Evolutionary conservation across 257 asterid genomes (phyloP).

Genomic region (Perilla frutescens): DNA sequence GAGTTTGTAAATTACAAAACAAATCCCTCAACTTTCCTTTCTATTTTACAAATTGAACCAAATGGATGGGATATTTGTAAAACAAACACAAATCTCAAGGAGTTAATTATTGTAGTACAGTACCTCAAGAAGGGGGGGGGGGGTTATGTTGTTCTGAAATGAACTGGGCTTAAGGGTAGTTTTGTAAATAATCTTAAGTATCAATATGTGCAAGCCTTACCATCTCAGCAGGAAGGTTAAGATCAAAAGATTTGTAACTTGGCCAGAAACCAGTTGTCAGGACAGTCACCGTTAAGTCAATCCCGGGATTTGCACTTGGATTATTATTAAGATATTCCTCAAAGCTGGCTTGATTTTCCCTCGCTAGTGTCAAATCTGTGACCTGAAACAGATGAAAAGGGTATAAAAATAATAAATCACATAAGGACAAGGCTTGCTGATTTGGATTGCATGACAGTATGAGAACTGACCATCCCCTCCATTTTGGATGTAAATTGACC

Average conservation of each 20-base stretch:
- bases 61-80: not conserved
- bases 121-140: not conserved
- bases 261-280: slow-evolving; percentile 99
- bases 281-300: slow-evolving; percentile 93
- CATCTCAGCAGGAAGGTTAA: slow-evolving; percentile 97
- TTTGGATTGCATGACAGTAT: slow-evolving; percentile 1
- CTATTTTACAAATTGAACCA: not conserved
- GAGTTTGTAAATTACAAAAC: not conserved
- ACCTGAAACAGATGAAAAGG: slow-evolving; percentile 57
- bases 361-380: slow-evolving; percentile 92
- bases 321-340: slow-evolving; percentile 80
- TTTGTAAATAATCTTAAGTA: not conserved
- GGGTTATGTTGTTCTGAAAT: not conserved
- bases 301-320: slow-evolving; percentile 81
- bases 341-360: slow-evolving; percentile 85
- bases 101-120: not conserved
- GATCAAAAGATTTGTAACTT: slow-evolving; percentile 96
- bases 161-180: not conserved
- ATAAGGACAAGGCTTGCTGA: not conserved
- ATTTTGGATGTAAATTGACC: slow-evolving; percentile 99
- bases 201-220: slow-evolving; percentile 42
- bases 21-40: not conserved
- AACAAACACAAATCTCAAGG: not conserved
- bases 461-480: slow-evolving; percentile 93
- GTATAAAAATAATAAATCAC: slow-evolving; percentile 1